Evolutionary conservation across 2,329 filamentous ascomycete species (phyloP).

Genomic region (Dactylonectria estremocensis): DNA sequence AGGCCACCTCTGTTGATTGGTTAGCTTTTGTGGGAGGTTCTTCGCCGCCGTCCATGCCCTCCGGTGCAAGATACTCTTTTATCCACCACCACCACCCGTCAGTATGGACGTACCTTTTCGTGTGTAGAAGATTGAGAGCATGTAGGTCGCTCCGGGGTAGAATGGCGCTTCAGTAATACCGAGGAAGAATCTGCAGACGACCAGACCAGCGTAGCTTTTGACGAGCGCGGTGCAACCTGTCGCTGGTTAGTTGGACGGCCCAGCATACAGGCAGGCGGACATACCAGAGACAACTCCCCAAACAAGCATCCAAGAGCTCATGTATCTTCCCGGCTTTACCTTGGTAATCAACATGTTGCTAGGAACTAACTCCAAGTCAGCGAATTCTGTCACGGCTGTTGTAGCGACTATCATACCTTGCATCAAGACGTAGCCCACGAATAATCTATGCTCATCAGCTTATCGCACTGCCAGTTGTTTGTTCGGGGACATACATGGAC

Average conservation of each 20-base stretch:
- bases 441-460: constrained; percentile 44
- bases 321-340: constrained; percentile 59
- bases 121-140: constrained; percentile 54
- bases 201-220: constrained; percentile 52
- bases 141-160: constrained; percentile 57
- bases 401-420: too few relatives aligned
- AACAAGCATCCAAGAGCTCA: constrained; percentile 58
- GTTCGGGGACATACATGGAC: constrained; percentile 50
- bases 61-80: too few relatives aligned
- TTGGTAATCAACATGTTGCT: constrained; percentile 61
- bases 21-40: rapidly evolving
- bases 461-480: too few relatives aligned
- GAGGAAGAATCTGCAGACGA: constrained; percentile 57
- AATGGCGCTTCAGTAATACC: constrained; percentile 60
- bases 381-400: too few relatives aligned
- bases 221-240: constrained; percentile 55
- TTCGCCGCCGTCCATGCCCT: too few relatives aligned
- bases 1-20: constrained; percentile 72
- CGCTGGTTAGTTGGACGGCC: background rate
- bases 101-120: constrained; percentile 48
- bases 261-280: background rate
- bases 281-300: constrained; percentile 57
- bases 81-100: too few relatives aligned
- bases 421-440: constrained; percentile 62
- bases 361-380: too few relatives aligned